Evolutionary conservation across 352 stramenopile genomes (phyloP), one percentile per base, ranked within the genome.

Genomic region (Lagenidium sp.): DNA sequence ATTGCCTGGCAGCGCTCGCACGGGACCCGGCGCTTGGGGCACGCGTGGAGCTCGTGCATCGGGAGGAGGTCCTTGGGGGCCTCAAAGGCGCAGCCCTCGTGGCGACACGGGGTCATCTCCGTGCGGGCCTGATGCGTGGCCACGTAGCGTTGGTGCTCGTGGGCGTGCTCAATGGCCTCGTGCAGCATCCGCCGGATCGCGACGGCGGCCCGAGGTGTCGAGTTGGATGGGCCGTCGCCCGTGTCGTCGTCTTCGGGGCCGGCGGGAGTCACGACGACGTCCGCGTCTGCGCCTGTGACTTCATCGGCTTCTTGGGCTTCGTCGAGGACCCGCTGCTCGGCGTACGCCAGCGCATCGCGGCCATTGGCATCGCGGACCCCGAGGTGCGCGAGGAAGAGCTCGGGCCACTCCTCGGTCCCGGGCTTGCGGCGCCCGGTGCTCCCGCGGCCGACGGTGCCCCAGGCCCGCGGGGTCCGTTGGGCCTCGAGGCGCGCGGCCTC

Each of bases 21-120:
- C 10, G 56, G 50, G 18, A 87, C 55, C 0, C 24, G 50, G 10
- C 78, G 66, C 28, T 76, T 80, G 1, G 41, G 13, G 26, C 75
- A 91, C 20, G 81, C 60, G 24, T 84, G 58, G 2, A 62, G 55
- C 45, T 91, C 71, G 32, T 91, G 78, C 4, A 55, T 60, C 0
- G 60, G 37, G 11, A 91, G 60, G 19, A 76, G 44, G 34, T 91
- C 78, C 21, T 62, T 68, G 11, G 75, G 53, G 10, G 65, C 65
- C 30, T 50, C 48, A 31, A 81, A 84, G 12, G 29, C 52, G 28
- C 78, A 91, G 6, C 69, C 69, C n/a, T n/a, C n/a, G 3, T 63
- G 61, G 8, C 41, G 48, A 21, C 78, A 91, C n/a, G 32, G 31
- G 10, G 57, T 74, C 0, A 58, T 24, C 18, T 60, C 41, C 1